Evolutionary conservation across 768 basidiomycete species (phyloP).

Genomic region (Amanita rimosa): DNA sequence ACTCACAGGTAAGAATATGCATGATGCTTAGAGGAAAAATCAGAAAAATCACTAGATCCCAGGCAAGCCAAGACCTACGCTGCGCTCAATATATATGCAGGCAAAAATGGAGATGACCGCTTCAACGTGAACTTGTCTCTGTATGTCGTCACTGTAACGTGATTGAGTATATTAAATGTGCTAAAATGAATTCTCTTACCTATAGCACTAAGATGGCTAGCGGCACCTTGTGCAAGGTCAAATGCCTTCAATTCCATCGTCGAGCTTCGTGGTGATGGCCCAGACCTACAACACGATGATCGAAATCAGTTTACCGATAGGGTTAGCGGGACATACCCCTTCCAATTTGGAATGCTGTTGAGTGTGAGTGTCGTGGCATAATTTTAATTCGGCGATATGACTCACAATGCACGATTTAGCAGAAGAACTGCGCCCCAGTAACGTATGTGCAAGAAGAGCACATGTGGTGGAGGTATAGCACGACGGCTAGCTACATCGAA

Average conservation of each 20-base stretch:
- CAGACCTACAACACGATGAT: conserved; percentile 21
- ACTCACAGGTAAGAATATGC: conserved; percentile 65
- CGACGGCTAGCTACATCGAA: conserved; percentile 47
- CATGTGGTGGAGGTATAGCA: conserved; percentile 46
- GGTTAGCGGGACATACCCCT: conserved; percentile 29
- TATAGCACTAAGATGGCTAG: conserved; percentile 56
- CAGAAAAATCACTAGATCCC: conserved; percentile 3
- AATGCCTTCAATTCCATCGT: conserved; percentile 53
- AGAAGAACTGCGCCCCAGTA: conserved; percentile 71
- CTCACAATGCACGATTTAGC: conserved; percentile 73
- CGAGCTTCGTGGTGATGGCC: conserved; percentile 33
- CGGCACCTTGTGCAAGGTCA: conserved; percentile 66
- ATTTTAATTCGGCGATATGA: conserved; percentile 9
- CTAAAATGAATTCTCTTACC: conserved; percentile 24
- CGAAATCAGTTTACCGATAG: background rate
- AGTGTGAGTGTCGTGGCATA: conserved; percentile 8
- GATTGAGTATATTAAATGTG: background rate
- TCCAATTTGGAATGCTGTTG: conserved; percentile 62
- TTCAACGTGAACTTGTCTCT: conserved; percentile 51
- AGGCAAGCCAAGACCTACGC: conserved; percentile 35
- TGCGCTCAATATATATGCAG: conserved; percentile 59
- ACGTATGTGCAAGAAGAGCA: conserved; percentile 59
- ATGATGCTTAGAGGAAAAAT: conserved; percentile 42
- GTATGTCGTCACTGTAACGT: conserved; percentile 41
- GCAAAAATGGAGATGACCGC: conserved; percentile 51